These are phyloP conservation scores for Monosporozyma servazzii DNA, from an alignment of 805 yeast species.

Conservation along the genomic window DNA sequence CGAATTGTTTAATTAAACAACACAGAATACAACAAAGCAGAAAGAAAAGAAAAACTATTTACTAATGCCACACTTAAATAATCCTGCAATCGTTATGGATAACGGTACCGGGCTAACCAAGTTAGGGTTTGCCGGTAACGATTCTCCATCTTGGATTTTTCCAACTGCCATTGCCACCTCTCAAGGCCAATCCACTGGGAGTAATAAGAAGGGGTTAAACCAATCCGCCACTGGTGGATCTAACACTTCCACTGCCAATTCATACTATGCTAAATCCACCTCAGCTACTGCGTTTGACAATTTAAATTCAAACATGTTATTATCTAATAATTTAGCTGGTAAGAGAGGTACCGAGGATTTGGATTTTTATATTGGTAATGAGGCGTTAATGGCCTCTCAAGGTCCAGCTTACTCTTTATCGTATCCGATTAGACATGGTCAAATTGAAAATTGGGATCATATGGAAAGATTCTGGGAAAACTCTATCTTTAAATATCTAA, in stretches of 20 bases:
- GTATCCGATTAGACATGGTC: conserved; percentile 96
- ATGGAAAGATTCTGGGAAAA: conserved; percentile 99
- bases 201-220: conserved; percentile 30
- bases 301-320: conserved; percentile 16
- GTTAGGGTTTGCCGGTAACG: conserved; percentile 97
- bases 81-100: conserved; percentile 96
- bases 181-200: conserved; percentile 24
- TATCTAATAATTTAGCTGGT: conserved; percentile 39
- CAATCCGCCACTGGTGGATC: conserved; percentile 31
- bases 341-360: conserved; percentile 90
- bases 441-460: conserved; percentile 98
- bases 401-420: conserved; percentile 81
- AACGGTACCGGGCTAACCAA: conserved; percentile 98
- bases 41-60: neutral
- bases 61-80: conserved; percentile 52
- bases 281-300: conserved; percentile 30
- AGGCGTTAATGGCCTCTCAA: conserved; percentile 83
- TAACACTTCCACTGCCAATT: conserved; percentile 13
- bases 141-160: conserved; percentile 91
- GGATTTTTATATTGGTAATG: conserved; percentile 93
- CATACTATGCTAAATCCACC: conserved; percentile 30
- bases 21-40: neutral
- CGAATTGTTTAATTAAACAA: neutral
- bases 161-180: conserved; percentile 92
- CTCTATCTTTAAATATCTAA: conserved; percentile 87